A percentile compares a stretch with the other conserved stretches of the same genome.
Evolutionary conservation across 2,329 filamentous ascomycete species (phyloP).

Genomic region (Aspergillus felis): DNA sequence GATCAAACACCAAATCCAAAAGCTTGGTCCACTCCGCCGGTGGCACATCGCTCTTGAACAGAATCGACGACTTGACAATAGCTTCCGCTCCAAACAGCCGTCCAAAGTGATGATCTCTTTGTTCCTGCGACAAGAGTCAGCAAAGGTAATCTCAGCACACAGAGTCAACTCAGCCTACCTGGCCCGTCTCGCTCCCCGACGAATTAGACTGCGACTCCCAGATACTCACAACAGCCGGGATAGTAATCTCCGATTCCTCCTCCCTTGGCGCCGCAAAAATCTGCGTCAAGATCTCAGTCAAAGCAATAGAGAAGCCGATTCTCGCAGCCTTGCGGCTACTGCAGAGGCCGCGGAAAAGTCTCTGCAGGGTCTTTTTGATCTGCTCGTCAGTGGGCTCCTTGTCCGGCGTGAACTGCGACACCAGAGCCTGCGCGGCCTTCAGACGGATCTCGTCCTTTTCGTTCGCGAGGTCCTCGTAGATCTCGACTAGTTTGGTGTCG

Average conservation of each 20-base stretch:
- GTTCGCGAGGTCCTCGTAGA: slow-evolving; percentile 47
- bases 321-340: slow-evolving; percentile 86
- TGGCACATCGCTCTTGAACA: slow-evolving; percentile 57
- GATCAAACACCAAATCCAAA: slow-evolving; percentile 67
- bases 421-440: slow-evolving; percentile 42
- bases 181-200: slow-evolving; percentile 50
- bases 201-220: slow-evolving; percentile 51
- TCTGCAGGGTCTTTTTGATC: slow-evolving; percentile 46
- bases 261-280: slow-evolving; percentile 50
- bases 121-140: slow-evolving; percentile 56
- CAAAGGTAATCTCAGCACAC: neutral
- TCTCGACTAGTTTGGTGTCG: slow-evolving; percentile 45
- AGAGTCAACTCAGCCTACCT: slow-evolving; percentile 37
- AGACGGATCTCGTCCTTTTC: slow-evolving; percentile 45
- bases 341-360: slow-evolving; percentile 81
- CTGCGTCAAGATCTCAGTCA: slow-evolving; percentile 75
- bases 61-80: slow-evolving; percentile 72
- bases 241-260: slow-evolving; percentile 30
- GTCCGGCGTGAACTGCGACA: slow-evolving; percentile 43
- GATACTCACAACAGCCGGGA: slow-evolving; percentile 47
- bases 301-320: slow-evolving; percentile 81
- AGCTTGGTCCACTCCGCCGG: slow-evolving; percentile 54
- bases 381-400: slow-evolving; percentile 38
- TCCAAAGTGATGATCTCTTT: slow-evolving; percentile 79
- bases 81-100: slow-evolving; percentile 83